A percentile compares a stretch with the other conserved stretches of the same genome.
Conservation (phyloP, 345 rosid species). For the Aurinia saxatilis region DNA sequence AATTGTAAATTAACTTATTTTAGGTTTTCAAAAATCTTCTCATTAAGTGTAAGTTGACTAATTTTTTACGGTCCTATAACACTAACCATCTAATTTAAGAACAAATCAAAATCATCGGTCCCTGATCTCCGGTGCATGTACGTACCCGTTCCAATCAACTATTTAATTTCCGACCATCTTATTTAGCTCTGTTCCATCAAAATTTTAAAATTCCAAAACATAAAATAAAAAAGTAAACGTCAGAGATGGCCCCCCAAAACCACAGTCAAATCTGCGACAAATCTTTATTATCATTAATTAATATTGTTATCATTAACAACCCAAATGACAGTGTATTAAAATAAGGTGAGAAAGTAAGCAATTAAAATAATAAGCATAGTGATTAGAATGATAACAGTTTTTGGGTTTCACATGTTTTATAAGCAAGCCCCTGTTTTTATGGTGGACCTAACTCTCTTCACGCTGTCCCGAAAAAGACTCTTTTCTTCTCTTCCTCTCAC, state of each 20-base stretch:
- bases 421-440: constrained; percentile 23
- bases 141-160: constrained; percentile 12
- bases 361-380: not conserved
- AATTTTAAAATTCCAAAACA: not conserved
- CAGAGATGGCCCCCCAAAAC: constrained; percentile 20
- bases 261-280: constrained; percentile 19
- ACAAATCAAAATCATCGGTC: constrained; percentile 17
- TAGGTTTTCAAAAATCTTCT: too few species aligned
- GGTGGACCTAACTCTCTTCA: constrained; percentile 29
- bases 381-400: not conserved
- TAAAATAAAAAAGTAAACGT: constrained; percentile 5
- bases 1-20: too few species aligned
- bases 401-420: constrained; percentile 25
- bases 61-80: too few species aligned
- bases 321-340: constrained; percentile 19
- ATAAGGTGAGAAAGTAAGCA: not conserved
- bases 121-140: constrained; percentile 28
- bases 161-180: constrained; percentile 22
- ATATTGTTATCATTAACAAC: constrained; percentile 6
- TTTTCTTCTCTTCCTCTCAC: constrained; percentile 26
- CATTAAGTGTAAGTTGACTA: too few species aligned
- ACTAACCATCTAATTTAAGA: not conserved
- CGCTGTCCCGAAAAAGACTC: constrained; percentile 68
- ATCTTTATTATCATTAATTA: not conserved
- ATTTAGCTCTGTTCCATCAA: not conserved